Base-by-base conservation (phyloP, 345 rosid genomes). In the Clausena lansium region DNA sequence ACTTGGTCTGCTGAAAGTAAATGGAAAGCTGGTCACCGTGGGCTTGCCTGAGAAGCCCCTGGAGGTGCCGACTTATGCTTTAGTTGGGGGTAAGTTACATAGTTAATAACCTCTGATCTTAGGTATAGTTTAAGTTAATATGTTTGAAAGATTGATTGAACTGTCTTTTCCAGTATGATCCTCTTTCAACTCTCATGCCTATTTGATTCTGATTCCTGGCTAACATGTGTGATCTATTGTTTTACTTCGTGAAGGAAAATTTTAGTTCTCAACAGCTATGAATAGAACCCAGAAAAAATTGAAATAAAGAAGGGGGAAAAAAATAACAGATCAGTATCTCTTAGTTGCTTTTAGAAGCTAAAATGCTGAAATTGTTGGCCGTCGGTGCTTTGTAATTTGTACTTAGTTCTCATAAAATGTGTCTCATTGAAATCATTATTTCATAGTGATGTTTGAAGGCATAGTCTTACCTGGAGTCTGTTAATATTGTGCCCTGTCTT, bases 31-130 rank as follows among this genome's bases (percentile, higher is more conserved):
- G 15, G 70, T 95, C 66, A 87, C 94, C 47, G 59, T 91, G 66
- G 98, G 98, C 27, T 78, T 93, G 84, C 95, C 93, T n/a, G 81
- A 83, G 22, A 95, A 89, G 87, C 94, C 98, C 9, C 88, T 93
- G 0, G 93, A 91, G 86, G 81, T 92, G 74, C 94, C 97, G 57
- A 86, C 87, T 50, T 93, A 89, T 81, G 92, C 93, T 71, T 76
- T 95, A 45, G 90, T 88, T 72, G 67, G 88, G 36, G 96, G 98
- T 93, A 87, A 77, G 79, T 36, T 38, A 27, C 73, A 54, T 69
- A 47, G 35, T 5, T 7, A 2, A 74, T 22, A 54, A 9, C 27
- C 36, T 38, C 33, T 5, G 11, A 33, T 25, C 33, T 33, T 52
- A 9, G 50, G n/a, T 38, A 45, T 45, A 45, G 15, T 62, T 32